Base-by-base conservation (phyloP, 345 rosid species). In the Diplotaxis tenuifolia region DNA sequence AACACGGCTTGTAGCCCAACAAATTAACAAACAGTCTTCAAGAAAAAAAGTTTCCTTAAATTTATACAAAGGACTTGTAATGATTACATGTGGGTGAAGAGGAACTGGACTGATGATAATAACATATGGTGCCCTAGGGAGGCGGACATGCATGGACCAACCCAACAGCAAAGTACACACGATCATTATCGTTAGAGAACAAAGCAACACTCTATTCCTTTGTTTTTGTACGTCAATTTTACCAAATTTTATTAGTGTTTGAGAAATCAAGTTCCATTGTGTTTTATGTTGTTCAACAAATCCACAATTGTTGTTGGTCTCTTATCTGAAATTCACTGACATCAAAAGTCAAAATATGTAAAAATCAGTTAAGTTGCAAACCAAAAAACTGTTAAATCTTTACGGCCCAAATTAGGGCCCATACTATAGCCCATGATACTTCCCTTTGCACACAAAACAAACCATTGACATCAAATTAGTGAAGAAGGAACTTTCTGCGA, bases 131-230 rank as follows among this genome's bases (percentile, higher is more conserved):
- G 15, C 58, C n/a, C 29, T 29, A 52, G 38, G 15, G 25, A 18
- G 28, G 65, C n/a, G n/a, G n/a, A 27, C 64, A 10, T 23, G 73
- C 55, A 27, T 57, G 65, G 23, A 71, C 75, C 67, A 61, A 47
- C 15, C 19, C 28, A 19, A 18, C 32, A 47, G 23, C 54, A 23
- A 36, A 25, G 27, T 14, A 25, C 61, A 16, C 4, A 16, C 22
- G 22, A 50, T 11, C 22, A 50, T 40, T 14, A 14, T 40, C 25
- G 25, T 23, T 1, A 23, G 25, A 23, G 25, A 23, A 23, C 1
- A 23, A 23, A 23, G 25, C 25, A 1, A 23, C 25, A n/a, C n/a
- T n/a, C n/a, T n/a, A n/a, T n/a, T n/a, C n/a, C n/a, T n/a, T n/a
- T n/a, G n/a, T n/a, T n/a, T n/a, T n/a, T n/a, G n/a, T n/a, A n/a